phyloP scores from a whole-genome alignment of 2,329 filamentous ascomycete species.

The Fusarium pseudonygamai region DNA sequence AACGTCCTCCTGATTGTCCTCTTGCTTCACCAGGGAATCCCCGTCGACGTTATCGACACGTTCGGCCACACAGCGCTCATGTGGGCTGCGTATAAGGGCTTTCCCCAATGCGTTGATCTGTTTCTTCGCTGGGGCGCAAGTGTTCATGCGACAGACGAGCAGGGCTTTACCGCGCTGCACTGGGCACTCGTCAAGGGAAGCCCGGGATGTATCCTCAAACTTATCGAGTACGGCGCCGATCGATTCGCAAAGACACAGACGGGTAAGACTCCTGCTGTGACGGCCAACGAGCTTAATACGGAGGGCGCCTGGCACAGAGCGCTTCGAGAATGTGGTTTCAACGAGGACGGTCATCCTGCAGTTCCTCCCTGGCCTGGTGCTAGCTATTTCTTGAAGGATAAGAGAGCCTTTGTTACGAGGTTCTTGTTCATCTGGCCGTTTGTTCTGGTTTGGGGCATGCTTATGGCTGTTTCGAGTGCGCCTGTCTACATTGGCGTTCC shows the following conservation, averaged over 20 bases:
- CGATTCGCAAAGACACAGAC: constrained; percentile 88
- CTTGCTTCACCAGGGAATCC: constrained; percentile 93
- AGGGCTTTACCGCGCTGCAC: constrained; percentile 93
- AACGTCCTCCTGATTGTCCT: constrained; percentile 91
- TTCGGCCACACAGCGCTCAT: constrained; percentile 95
- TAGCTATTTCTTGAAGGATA: constrained; percentile 78
- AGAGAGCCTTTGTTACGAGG: constrained; percentile 78
- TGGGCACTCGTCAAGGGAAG: constrained; percentile 97
- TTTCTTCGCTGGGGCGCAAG: constrained; percentile 96
- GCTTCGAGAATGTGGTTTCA: constrained; percentile 84
- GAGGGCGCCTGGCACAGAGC: constrained; percentile 82
- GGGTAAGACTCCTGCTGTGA: constrained; percentile 88
- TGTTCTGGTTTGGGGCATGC: constrained; percentile 73
- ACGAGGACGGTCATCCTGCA: constrained; percentile 77
- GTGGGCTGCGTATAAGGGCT: constrained; percentile 99
- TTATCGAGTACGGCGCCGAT: constrained; percentile 95
- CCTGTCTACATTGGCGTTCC: constrained; percentile 82
- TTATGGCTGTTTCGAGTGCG: constrained; percentile 78
- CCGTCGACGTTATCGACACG: constrained; percentile 88
- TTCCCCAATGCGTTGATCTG: constrained; percentile 88
- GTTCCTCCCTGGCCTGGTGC: constrained; percentile 77
- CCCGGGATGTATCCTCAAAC: constrained; percentile 86
- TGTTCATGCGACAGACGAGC: constrained; percentile 88
- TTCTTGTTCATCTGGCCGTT: constrained; percentile 94
- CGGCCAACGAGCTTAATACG: constrained; percentile 91